Evolutionary conservation across 2,329 filamentous ascomycete species (phyloP).

Genomic region (Penicillium expansum): DNA sequence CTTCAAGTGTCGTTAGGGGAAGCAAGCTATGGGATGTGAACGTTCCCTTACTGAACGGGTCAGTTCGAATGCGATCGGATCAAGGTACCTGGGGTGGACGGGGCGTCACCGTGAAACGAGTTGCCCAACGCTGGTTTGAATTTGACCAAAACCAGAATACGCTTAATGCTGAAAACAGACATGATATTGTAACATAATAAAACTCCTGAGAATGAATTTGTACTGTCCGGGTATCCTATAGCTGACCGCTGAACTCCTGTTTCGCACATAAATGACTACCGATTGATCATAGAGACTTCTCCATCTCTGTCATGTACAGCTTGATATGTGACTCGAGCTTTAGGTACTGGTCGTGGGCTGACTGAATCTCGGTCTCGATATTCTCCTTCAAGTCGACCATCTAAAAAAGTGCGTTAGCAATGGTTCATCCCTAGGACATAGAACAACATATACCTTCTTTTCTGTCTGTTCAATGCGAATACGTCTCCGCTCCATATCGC

Average conservation of each 20-base stretch:
- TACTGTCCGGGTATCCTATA: constrained; percentile 42
- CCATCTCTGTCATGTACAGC: constrained; percentile 98
- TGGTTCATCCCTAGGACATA: background rate
- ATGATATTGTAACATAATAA: constrained; percentile 20
- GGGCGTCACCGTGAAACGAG: constrained; percentile 55
- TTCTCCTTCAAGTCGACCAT: constrained; percentile 98
- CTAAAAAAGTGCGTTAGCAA: constrained; percentile 48
- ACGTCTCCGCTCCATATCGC: constrained; percentile 86
- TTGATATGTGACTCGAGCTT: constrained; percentile 98
- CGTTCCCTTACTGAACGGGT: constrained; percentile 62
- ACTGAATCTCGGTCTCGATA: constrained; percentile 90
- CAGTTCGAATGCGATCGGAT: constrained; percentile 50
- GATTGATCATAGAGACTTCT: constrained; percentile 67
- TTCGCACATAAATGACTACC: constrained; percentile 29
- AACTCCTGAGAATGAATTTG: constrained; percentile 28
- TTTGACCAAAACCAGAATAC: constrained; percentile 40
- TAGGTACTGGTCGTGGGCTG: constrained; percentile 87
- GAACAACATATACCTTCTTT: constrained; percentile 72
- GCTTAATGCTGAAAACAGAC: constrained; percentile 7
- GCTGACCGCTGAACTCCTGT: constrained; percentile 37
- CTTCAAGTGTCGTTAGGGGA: constrained; percentile 30
- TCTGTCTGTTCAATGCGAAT: constrained; percentile 97
- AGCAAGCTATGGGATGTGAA: constrained; percentile 48
- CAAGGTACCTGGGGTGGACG: constrained; percentile 56
- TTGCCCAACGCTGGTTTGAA: constrained; percentile 66